A percentile compares a stretch with the other conserved stretches of the same genome.
Conservation (phyloP, 2,329 filamentous ascomycete species). For the Neonectria coccinea region DNA sequence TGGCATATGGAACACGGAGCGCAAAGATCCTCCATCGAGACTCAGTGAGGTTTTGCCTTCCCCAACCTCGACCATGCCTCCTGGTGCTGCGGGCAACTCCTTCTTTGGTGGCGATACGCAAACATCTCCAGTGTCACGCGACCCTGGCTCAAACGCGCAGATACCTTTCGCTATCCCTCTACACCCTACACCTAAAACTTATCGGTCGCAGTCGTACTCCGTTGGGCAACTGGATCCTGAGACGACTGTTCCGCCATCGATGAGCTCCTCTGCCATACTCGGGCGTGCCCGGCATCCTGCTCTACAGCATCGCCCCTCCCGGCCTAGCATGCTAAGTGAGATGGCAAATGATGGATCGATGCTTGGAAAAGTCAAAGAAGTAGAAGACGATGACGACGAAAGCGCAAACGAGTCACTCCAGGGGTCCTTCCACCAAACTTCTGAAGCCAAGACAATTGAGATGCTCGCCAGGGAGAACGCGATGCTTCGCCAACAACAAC, state of each 20-base stretch:
- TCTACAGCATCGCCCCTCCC: constrained; percentile 84
- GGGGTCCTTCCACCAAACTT: constrained; percentile 64
- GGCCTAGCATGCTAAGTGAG: constrained; percentile 80
- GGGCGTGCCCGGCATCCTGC: constrained; percentile 71
- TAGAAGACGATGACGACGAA: constrained; percentile 74
- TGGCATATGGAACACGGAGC: constrained; percentile 84
- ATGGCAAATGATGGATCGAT: constrained; percentile 73
- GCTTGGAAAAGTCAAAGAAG: constrained; percentile 77
- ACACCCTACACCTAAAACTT: constrained; percentile 91
- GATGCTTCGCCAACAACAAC: constrained; percentile 67
- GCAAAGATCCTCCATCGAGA: constrained; percentile 81
- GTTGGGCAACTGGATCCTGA: constrained; percentile 89
- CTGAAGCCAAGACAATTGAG: constrained; percentile 73
- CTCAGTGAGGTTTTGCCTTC: constrained; percentile 81
- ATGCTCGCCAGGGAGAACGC: constrained; percentile 72
- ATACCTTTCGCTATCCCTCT: constrained; percentile 90
- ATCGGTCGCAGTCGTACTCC: constrained; percentile 96
- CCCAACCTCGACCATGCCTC: constrained; percentile 72
- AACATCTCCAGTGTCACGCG: constrained; percentile 63
- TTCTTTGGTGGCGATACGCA: constrained; percentile 66
- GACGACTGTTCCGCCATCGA: constrained; percentile 53
- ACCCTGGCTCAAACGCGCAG: constrained; percentile 68
- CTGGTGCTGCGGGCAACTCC: constrained; percentile 55
- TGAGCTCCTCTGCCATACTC: constrained; percentile 62
- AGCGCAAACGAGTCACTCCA: constrained; percentile 63